Evolutionary conservation across 2,329 filamentous ascomycete species (phyloP).

Genomic region (Ophiognomonia clavigignenti-juglandacearum): DNA sequence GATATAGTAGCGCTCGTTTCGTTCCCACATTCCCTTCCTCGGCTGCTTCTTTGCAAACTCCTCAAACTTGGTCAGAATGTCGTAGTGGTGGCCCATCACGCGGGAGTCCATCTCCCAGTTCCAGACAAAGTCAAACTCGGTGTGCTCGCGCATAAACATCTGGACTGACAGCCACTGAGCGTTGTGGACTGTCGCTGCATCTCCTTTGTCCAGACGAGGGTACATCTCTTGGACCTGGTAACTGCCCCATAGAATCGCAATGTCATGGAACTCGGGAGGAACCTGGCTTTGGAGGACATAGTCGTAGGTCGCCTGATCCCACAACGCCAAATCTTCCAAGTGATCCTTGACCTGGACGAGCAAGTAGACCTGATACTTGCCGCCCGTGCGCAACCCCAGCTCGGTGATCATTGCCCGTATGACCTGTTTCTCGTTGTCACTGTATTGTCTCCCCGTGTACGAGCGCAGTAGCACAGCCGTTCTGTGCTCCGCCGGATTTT

Average conservation of each 20-base stretch:
- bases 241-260: conserved; percentile 72
- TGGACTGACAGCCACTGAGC: conserved; percentile 70
- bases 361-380: conserved; percentile 76
- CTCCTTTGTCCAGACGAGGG: conserved; percentile 56
- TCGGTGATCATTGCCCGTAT: conserved; percentile 77
- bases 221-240: conserved; percentile 72
- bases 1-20: conserved; percentile 69
- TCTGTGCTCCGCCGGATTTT: conserved; percentile 38
- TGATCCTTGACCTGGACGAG: conserved; percentile 71
- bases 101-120: conserved; percentile 85
- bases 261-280: conserved; percentile 50
- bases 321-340: conserved; percentile 46
- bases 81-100: conserved; percentile 76
- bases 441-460: conserved; percentile 71
- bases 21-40: conserved; percentile 68
- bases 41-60: conserved; percentile 64
- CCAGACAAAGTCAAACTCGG: conserved; percentile 78
- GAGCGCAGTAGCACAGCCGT: conserved; percentile 74
- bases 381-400: conserved; percentile 68
- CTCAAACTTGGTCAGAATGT: conserved; percentile 63
- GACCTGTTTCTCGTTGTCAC: conserved; percentile 72
- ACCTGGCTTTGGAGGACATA: conserved; percentile 45
- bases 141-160: conserved; percentile 69
- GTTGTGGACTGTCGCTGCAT: conserved; percentile 49
- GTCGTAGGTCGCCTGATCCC: conserved; percentile 54